These are phyloP conservation scores for Emericellopsis atlantica DNA, from an alignment of 2,329 filamentous ascomycete species.

Conservation along the genomic window DNA sequence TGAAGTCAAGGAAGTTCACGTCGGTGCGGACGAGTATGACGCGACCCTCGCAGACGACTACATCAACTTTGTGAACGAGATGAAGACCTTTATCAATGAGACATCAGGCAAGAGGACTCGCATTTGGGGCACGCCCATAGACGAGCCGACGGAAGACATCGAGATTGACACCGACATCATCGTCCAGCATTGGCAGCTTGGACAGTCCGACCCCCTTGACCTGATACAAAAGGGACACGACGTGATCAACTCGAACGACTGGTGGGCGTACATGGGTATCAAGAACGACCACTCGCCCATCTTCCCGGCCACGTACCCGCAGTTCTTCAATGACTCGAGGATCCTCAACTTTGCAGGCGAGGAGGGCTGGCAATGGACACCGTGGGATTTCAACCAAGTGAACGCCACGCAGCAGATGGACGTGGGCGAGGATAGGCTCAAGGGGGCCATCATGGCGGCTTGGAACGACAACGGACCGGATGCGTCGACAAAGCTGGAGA, in stretches of 20 bases:
- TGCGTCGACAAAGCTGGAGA: conserved; percentile 32
- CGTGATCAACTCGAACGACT: conserved; percentile 32
- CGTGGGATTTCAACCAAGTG: conserved; percentile 27
- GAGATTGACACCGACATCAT: conserved; percentile 24
- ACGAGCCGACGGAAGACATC: conserved; percentile 25
- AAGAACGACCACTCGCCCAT: conserved; percentile 38
- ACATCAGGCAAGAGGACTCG: conserved; percentile 28
- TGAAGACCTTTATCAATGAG: conserved; percentile 31
- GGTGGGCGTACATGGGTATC: conserved; percentile 41
- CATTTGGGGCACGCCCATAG: conserved; percentile 39
- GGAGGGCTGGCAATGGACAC: conserved; percentile 30
- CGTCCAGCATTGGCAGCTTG: conserved; percentile 35
- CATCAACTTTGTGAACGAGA: conserved; percentile 30
- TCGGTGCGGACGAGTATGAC: conserved; percentile 42
- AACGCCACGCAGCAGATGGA: conserved; percentile 25
- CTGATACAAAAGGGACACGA: conserved; percentile 22
- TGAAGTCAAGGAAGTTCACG: conserved; percentile 38
- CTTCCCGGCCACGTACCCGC: conserved; percentile 28
- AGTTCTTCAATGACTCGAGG: conserved; percentile 30
- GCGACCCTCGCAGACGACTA: conserved; percentile 31
- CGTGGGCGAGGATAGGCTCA: conserved; percentile 12
- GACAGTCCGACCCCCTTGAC: conserved; percentile 28
- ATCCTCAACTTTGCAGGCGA: conserved; percentile 28
- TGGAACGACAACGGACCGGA: conserved; percentile 37
- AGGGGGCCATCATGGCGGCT: conserved; percentile 26